Conservation (phyloP, 1,284 basidiomycete genomes). For the Apiotrichum brassicae region DNA sequence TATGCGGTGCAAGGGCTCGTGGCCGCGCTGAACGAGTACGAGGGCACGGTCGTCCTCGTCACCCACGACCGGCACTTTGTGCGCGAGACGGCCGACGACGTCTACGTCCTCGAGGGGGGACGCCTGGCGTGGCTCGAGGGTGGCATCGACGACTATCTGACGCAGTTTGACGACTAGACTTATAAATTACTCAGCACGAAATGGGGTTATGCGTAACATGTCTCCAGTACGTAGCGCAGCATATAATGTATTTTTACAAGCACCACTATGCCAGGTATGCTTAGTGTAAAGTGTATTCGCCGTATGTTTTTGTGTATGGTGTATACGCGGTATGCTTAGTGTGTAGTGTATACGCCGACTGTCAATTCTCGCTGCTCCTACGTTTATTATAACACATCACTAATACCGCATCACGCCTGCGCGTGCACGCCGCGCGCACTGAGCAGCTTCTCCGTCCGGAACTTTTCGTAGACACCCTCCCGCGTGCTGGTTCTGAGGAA, state of each 20-base stretch:
- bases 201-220: too few relatives aligned
- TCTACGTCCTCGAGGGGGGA: conserved; percentile 13
- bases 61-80: conserved; percentile 57
- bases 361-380: too few relatives aligned
- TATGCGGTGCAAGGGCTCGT: conserved; percentile 60
- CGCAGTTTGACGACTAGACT: conserved; percentile 4
- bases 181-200: too few relatives aligned
- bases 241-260: too few relatives aligned
- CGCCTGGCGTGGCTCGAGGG: conserved; percentile 10
- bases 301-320: too few relatives aligned
- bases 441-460: conserved; percentile 38
- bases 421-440: conserved; percentile 3
- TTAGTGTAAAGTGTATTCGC: too few relatives aligned
- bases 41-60: conserved; percentile 59
- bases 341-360: too few relatives aligned
- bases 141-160: conserved; percentile 16
- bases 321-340: too few relatives aligned
- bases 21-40: conserved; percentile 53
- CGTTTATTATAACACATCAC: too few relatives aligned
- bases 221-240: too few relatives aligned
- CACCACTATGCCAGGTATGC: too few relatives aligned
- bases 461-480: conserved; percentile 41
- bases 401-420: too few relatives aligned
- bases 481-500: conserved; percentile 29
- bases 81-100: conserved; percentile 16